Base-by-base conservation (phyloP, 2,329 filamentous ascomycete species). In the Pseudogymnoascus sp. region DNA sequence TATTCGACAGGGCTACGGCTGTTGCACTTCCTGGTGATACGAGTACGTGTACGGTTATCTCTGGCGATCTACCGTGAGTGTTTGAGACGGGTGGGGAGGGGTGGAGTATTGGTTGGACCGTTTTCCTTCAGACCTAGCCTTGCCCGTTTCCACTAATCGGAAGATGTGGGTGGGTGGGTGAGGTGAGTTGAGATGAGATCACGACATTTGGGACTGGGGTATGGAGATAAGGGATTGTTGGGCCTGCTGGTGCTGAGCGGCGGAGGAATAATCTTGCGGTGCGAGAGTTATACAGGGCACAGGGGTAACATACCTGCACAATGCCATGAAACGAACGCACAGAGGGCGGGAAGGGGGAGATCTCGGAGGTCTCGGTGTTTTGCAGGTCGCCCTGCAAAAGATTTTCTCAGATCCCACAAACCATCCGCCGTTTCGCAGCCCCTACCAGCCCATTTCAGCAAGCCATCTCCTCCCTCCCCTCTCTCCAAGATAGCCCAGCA, bases 81-180 rank as follows among this genome's bases (percentile, higher is more conserved):
- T 50, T 50, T 50, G 26, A 50, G 17, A 31, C 8, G 44, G 26
- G 44, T 15, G 24, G 44, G 8, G 4, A 7, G 36, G 4, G 5
- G n/a, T 9, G 26, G 31, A 47, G 24, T 21, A 21, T 21, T 21
- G 21, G 10, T n/a, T 31, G 44, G 5, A 33, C 26, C n/a, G 26
- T 54, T 33, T 54, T n/a, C 26, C n/a, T 54, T n/a, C 44, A 31
- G 7, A 21, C 21, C 7, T 54, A 11, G 21, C 37, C 15, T 5
- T 41, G 39, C 21, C 44, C 44, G 44, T 31, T 50, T 50, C 44
- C 44, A 50, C 44, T 31, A 54, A 54, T 54, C n/a, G 29, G 47
- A 54, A 33, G 21, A 26, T 11, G 21, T 1, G 6, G 26, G 41
- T 4, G n/a, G 44, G 44, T 31, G 7, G 9, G 44, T 26, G 21